Base-by-base conservation (phyloP, 108 stramenopile genomes). In the Discostella pseudostelligera region DNA sequence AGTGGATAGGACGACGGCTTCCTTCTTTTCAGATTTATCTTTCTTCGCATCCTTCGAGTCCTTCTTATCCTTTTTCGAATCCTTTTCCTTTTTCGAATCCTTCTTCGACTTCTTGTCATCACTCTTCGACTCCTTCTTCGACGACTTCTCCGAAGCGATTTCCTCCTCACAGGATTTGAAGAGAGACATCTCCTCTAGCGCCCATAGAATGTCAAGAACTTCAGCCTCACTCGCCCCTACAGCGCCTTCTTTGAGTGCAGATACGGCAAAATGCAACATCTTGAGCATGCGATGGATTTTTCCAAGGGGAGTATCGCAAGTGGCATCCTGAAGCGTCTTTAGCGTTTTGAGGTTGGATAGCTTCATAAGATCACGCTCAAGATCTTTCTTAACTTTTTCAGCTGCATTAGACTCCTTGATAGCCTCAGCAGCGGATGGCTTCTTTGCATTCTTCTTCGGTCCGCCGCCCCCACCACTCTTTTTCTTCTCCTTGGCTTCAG, bases 261-360 rank as follows among this genome's bases (percentile, higher is more conserved):
- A 85, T 20, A 90, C 84, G 7, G 89, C 86, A 25, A 91, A 63
- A 59, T 94, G 85, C 28, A 96, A 90, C 91, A 96, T 95, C 81
- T 97, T 96, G 76, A 98, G 74, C 93, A 98, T 94, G 75, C 95
- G 94, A 55, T 92, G 87, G 56, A 97, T 94, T 72, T 92, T 91
- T 62, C 97, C 97, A 29, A 86, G 64, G 20, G 81, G 79, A 62
- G 97, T 96, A 56, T 92, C 92, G 61, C 93, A 92, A 56, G 78
- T 78, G 16, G 95, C 92, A 48, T 89, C 89, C 73, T 95, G 94
- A 24, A 97, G 85, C 45, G 83, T 79, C 75, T 90, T 87, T 28
- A 95, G 76, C 19, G 89, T 96, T 35, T 81, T 69, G 43, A 96
- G 85, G 68, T 94, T 96, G 49, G 92, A 92, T 43, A 97, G 82